These are phyloP conservation scores for Pyrenopolyporus hunteri DNA, from an alignment of 495 filamentous ascomycete genomes.

Conservation along the genomic window DNA sequence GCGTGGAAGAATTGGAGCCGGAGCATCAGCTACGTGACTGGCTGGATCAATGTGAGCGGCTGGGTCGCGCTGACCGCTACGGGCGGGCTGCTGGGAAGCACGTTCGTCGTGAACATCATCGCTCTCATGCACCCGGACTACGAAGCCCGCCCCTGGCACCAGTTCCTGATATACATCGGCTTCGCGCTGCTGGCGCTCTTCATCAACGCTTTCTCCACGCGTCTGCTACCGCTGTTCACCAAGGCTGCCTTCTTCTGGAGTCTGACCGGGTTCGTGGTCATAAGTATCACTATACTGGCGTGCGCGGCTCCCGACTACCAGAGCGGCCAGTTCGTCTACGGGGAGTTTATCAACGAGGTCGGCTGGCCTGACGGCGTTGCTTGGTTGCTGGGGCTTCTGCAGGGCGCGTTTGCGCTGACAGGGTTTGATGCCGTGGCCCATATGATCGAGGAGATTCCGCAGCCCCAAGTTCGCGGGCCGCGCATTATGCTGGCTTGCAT, in stretches of 20 bases:
- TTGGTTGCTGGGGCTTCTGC: constrained; percentile 60
- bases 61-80: constrained; percentile 62
- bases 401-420: constrained; percentile 60
- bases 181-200: constrained; percentile 67
- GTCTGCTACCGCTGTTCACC: constrained; percentile 67
- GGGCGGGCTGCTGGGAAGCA: constrained; percentile 42
- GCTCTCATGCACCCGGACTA: constrained; percentile 50
- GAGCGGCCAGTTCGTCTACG: constrained; percentile 61
- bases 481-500: constrained; percentile 77
- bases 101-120: constrained; percentile 42
- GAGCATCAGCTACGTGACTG: constrained; percentile 70
- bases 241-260: constrained; percentile 71
- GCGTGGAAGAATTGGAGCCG: constrained; percentile 65
- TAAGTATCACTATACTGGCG: constrained; percentile 69
- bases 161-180: constrained; percentile 74
- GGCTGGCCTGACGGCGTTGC: constrained; percentile 62
- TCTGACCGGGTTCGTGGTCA: constrained; percentile 68
- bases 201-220: constrained; percentile 71
- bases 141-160: constrained; percentile 67
- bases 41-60: constrained; percentile 77
- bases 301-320: constrained; percentile 67
- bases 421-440: constrained; percentile 61
- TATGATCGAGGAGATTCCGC: constrained; percentile 72
- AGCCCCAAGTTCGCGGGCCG: constrained; percentile 68
- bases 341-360: constrained; percentile 53